Conservation (phyloP, 495 filamentous ascomycete genomes). For the Tuber melanosporum region DNA sequence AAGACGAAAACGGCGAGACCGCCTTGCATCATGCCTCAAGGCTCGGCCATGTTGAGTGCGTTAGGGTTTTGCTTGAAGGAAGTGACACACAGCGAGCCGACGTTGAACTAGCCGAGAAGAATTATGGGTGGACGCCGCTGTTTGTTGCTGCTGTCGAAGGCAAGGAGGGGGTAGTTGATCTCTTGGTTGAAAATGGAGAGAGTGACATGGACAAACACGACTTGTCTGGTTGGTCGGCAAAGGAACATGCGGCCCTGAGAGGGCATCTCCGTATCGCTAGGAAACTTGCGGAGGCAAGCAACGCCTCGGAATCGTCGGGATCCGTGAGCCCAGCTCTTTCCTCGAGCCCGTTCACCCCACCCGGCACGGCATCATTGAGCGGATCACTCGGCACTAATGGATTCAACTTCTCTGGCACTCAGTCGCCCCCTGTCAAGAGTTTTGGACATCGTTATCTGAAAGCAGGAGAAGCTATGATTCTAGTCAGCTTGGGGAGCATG, state of each 20-base stretch:
- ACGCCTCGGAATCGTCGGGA: slow-evolving; percentile 12
- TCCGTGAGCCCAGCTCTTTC: slow-evolving; percentile 28
- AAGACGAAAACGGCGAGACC: slow-evolving; percentile 87
- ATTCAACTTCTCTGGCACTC: slow-evolving; percentile 47
- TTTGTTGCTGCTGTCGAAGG: slow-evolving; percentile 90
- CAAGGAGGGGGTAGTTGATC: slow-evolving; percentile 59
- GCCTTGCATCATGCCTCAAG: slow-evolving; percentile 87
- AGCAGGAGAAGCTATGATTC: slow-evolving; percentile 68
- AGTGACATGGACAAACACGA: slow-evolving; percentile 67
- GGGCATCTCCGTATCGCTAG: slow-evolving; percentile 76
- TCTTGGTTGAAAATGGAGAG: slow-evolving; percentile 62
- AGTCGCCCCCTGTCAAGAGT: slow-evolving; percentile 68
- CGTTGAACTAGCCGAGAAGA: slow-evolving; percentile 70
- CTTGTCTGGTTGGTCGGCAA: slow-evolving; percentile 88
- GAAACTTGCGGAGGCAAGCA: slow-evolving; percentile 20
- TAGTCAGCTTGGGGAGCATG: slow-evolving; percentile 90
- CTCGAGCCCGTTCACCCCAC: slow-evolving; percentile 31
- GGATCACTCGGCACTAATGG: slow-evolving; percentile 25
- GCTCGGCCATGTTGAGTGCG: slow-evolving; percentile 76
- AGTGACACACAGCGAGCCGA: slow-evolving; percentile 63
- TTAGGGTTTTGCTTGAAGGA: slow-evolving; percentile 63
- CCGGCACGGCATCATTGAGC: slow-evolving; percentile 2
- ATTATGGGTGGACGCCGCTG: slow-evolving; percentile 87
- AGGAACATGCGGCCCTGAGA: slow-evolving; percentile 83
- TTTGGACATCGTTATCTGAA: slow-evolving; percentile 95